Base-by-base conservation (phyloP, 768 basidiomycete species). In the Trichaptum fuscoviolaceum region DNA sequence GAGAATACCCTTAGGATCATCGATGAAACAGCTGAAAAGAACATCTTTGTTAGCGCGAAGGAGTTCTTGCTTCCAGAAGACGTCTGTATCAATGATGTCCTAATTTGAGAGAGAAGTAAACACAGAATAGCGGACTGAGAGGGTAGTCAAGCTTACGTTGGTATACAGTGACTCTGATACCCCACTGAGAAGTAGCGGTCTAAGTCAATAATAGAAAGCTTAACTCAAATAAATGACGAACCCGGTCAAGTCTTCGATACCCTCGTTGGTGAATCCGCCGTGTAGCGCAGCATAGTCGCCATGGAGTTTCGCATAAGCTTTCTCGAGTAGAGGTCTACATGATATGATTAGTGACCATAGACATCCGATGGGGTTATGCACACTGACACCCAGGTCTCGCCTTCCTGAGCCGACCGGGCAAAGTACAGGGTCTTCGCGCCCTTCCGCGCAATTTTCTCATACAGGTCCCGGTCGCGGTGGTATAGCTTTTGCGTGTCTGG, bases 231-330 rank as follows among this genome's bases (percentile, higher is more conserved):
- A 36, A 27, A n/a, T 35, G 20, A n/a, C 75, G 7, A 69, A 85
- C 84, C 85, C 85, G 12, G 85, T 85, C 63, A 87, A 71, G 70
- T 87, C 85, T 73, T 87, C 85, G 23, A 85, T 78, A 7, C 82
- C 85, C 68, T 86, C 83, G 60, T 77, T 77, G n/a, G 81, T 74
- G 24, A 73, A 65, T 6, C 84, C 85, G 24, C 78, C 78, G 27
- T 70, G 66, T 36, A 86, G 69, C 0, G 80, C 76, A 0, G 77
- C 75, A 71, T 83, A 86, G 66, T 82, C 81, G 1, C 84, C 85
- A 67, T 87, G 84, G 1, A 85, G 71, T 69, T 87, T 87, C 0
- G 85, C 85, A 64, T 82, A 87, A 4, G 85, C 85, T 69, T 87
- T 87, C 70, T 86, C 85, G 25, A 85, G 76, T 1, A 87, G 72